Percentiles rank a stretch among this genome's conserved stretches.
Conservation (phyloP, 2,329 filamentous ascomycete genomes). For the Xylaria sp. region DNA sequence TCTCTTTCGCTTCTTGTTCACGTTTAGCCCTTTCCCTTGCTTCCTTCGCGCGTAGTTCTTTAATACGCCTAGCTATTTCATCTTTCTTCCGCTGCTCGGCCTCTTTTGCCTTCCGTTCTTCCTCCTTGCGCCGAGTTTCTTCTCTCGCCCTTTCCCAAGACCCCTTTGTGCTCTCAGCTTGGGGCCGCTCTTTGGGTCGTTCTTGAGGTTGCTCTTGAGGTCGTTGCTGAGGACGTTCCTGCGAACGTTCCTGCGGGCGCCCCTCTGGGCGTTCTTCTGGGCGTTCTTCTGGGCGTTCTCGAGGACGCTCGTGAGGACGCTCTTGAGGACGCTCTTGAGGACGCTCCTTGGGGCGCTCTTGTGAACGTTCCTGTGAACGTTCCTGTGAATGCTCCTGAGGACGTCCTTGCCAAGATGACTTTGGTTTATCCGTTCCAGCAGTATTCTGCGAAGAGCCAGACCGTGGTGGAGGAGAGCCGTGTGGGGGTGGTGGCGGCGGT, state of each 20-base stretch:
- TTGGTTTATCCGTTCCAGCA: constrained; percentile 49
- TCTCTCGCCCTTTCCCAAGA: constrained; percentile 77
- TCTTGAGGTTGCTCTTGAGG: constrained; percentile 32
- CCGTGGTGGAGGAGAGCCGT: constrained; percentile 48
- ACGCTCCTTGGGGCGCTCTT: constrained; percentile 38
- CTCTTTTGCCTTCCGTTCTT: constrained; percentile 70
- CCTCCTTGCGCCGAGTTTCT: constrained; percentile 71
- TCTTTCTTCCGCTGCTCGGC: constrained; percentile 70
- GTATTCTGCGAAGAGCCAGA: constrained; percentile 42
- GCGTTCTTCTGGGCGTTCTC: constrained; percentile 40
- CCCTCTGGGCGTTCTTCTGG: constrained; percentile 26
- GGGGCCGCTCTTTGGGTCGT: constrained; percentile 27
- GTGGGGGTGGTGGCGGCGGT: constrained; percentile 54
- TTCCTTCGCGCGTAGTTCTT: constrained; percentile 66
- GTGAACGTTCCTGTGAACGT: not conserved
- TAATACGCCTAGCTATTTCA: constrained; percentile 63
- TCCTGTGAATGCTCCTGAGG: constrained; percentile 36
- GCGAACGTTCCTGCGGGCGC: constrained; percentile 16
- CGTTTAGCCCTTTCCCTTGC: constrained; percentile 50
- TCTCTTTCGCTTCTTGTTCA: constrained; percentile 51
- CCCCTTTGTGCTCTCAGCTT: constrained; percentile 52
- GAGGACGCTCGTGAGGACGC: not conserved
- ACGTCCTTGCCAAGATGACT: constrained; percentile 54
- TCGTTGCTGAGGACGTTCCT: constrained; percentile 17
- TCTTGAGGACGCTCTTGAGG: constrained; percentile 30